Evolutionary conservation across 208 protist species (phyloP).

Genomic region (Acanthamoeba sp.): DNA sequence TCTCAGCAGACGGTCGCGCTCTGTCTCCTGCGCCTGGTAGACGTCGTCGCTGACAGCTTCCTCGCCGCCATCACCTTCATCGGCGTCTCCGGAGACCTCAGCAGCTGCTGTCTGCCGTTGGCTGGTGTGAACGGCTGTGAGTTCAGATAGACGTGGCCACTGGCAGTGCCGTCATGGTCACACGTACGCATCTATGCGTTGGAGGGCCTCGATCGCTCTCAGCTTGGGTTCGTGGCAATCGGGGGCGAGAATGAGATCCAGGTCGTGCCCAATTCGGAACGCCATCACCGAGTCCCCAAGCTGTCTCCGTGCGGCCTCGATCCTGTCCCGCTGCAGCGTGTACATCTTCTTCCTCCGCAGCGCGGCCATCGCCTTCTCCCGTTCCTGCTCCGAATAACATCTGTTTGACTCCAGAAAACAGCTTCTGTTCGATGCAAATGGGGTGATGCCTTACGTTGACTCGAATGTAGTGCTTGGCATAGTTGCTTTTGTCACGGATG

Average conservation of each 20-base stretch:
- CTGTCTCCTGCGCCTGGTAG: not conserved
- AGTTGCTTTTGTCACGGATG: not conserved
- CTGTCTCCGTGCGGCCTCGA: not conserved
- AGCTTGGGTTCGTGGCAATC: not conserved
- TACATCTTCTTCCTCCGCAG: constrained; percentile 18
- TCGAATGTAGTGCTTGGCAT: not conserved
- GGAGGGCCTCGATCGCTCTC: not conserved
- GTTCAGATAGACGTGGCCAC: no score
- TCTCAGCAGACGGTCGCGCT: not conserved
- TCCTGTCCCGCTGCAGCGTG: not conserved
- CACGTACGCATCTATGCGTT: not conserved
- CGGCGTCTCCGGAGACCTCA: no score
- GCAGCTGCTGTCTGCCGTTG: not conserved
- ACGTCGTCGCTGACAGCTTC: not conserved
- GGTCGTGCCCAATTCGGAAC: not conserved
- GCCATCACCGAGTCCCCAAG: not conserved
- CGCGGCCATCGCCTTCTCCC: constrained; percentile 3
- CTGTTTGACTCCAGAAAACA: not conserved
- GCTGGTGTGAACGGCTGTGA: not conserved
- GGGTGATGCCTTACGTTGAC: not conserved
- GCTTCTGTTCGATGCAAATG: not conserved
- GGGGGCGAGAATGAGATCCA: not conserved
- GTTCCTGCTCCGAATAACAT: not conserved
- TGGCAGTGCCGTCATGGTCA: not conserved
- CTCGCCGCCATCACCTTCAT: no score